phyloP scores from a whole-genome alignment of 768 basidiomycete species.

The Rhodotorula kratochvilovae region DNA sequence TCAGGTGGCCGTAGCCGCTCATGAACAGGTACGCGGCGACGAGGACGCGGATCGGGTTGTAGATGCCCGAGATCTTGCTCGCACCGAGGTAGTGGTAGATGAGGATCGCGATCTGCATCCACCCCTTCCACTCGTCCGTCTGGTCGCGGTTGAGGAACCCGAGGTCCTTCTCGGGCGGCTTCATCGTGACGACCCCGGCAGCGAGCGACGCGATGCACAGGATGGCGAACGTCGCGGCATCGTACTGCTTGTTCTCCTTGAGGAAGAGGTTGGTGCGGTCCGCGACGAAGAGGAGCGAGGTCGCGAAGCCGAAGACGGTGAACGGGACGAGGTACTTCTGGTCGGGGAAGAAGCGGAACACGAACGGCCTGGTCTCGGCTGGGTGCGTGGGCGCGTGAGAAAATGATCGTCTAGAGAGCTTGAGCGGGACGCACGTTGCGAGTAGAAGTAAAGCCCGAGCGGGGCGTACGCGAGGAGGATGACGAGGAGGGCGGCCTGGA shows the following conservation, averaged over 20 bases:
- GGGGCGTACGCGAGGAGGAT: slow-evolving; percentile 57
- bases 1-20: slow-evolving; percentile 73
- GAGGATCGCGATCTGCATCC: slow-evolving; percentile 94
- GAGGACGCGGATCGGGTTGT: slow-evolving; percentile 80
- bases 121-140: slow-evolving; percentile 96
- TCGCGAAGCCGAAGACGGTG: slow-evolving; percentile 62
- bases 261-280: slow-evolving; percentile 83
- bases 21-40: slow-evolving; percentile 74
- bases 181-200: slow-evolving; percentile 63
- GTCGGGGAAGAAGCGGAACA: slow-evolving; percentile 45
- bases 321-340: slow-evolving; percentile 53
- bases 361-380: slow-evolving; percentile 35
- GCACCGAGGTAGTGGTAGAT: slow-evolving; percentile 87
- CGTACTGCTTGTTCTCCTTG: slow-evolving; percentile 82
- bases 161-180: slow-evolving; percentile 67
- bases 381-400: no score
- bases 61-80: slow-evolving; percentile 87
- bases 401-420: no score
- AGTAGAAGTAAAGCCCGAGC: slow-evolving; percentile 49
- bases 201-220: slow-evolving; percentile 57
- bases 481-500: slow-evolving; percentile 58
- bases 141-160: slow-evolving; percentile 88
- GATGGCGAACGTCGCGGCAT: slow-evolving; percentile 61
- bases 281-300: slow-evolving; percentile 67
- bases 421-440: slow-evolving; percentile 44